These are phyloP conservation scores for Candida sojae DNA, from an alignment of 1,139 yeast species.

Conservation along the genomic window DNA sequence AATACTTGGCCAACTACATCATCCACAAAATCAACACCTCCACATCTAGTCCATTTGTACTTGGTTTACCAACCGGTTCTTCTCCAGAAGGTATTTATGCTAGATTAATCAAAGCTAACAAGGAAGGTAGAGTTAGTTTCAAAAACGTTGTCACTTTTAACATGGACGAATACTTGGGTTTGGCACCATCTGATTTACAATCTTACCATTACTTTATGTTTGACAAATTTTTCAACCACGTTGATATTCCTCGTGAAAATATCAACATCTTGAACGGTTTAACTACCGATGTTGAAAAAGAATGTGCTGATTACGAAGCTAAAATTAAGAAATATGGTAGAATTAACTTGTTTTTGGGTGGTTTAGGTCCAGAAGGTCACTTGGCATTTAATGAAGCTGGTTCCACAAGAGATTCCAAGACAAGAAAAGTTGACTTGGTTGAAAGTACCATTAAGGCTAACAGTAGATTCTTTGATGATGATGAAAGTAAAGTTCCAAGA, in stretches of 20 bases:
- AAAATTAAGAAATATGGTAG: conserved; percentile 53
- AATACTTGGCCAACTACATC: conserved; percentile 51
- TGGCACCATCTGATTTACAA: conserved; percentile 50
- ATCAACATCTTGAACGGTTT: conserved; percentile 60
- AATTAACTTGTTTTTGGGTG: conserved; percentile 60
- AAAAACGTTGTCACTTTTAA: conserved; percentile 61
- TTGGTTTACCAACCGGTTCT: conserved; percentile 68
- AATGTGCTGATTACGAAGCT: conserved; percentile 53
- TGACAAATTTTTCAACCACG: conserved; percentile 58
- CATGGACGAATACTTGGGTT: conserved; percentile 63
- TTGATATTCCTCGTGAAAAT: conserved; percentile 56
- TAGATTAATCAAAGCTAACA: conserved; percentile 47
- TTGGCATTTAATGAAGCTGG: conserved; percentile 67
- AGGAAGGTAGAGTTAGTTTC: conserved; percentile 47
- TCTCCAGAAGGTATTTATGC: conserved; percentile 63
- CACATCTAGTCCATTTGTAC: conserved; percentile 50
- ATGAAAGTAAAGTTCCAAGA: conserved; percentile 51
- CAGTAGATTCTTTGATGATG: conserved; percentile 54
- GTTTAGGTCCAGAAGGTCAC: conserved; percentile 67
- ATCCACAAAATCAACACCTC: conserved; percentile 45
- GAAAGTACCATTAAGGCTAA: conserved; percentile 58
- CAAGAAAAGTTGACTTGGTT: conserved; percentile 53
- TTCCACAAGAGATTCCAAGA: conserved; percentile 45
- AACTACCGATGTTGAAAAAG: conserved; percentile 46
- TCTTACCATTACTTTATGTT: conserved; percentile 65